phyloP scores from a whole-genome alignment of 192 early-diverging fungal species.

The Spizellomyces sp. region DNA sequence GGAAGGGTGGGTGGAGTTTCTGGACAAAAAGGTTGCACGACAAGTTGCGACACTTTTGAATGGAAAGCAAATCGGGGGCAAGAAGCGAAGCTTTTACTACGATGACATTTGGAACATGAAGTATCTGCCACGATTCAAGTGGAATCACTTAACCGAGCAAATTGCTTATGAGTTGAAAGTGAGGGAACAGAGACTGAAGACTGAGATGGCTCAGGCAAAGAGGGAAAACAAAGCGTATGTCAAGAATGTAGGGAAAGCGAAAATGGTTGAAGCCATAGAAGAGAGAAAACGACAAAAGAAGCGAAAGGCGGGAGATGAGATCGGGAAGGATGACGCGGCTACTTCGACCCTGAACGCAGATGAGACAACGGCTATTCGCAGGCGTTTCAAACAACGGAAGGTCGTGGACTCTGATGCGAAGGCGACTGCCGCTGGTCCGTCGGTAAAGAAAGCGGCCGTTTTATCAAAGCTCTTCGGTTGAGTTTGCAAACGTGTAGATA shows the following conservation, averaged over 20 bases:
- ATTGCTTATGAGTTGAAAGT: conserved; percentile 75
- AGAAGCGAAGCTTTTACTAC: conserved; percentile 82
- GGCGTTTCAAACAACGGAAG: conserved; percentile 38
- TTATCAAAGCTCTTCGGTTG: conserved; percentile 26
- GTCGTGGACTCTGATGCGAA: conserved; percentile 20
- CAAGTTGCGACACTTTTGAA: conserved; percentile 76
- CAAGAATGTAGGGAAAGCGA: conserved; percentile 83
- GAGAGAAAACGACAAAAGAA: conserved; percentile 64
- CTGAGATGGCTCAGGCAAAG: conserved; percentile 82
- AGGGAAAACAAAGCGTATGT: conserved; percentile 86
- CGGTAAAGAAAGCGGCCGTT: conserved; percentile 15
- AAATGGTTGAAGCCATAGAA: conserved; percentile 83
- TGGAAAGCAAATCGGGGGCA: conserved; percentile 80
- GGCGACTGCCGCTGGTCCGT: background rate
- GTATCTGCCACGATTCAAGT: conserved; percentile 96
- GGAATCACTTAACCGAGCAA: conserved; percentile 92
- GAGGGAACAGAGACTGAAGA: conserved; percentile 76
- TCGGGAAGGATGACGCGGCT: background rate
- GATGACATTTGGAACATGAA: conserved; percentile 98
- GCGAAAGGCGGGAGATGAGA: conserved; percentile 39
- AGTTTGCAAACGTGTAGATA: background rate
- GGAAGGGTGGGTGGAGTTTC: conserved; percentile 98
- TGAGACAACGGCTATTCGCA: conserved; percentile 17
- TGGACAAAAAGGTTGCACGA: conserved; percentile 89
- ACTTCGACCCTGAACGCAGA: conserved; percentile 35